Base-by-base conservation (phyloP, 2,329 filamentous ascomycete species). In the Pestalotiopsis sp. region DNA sequence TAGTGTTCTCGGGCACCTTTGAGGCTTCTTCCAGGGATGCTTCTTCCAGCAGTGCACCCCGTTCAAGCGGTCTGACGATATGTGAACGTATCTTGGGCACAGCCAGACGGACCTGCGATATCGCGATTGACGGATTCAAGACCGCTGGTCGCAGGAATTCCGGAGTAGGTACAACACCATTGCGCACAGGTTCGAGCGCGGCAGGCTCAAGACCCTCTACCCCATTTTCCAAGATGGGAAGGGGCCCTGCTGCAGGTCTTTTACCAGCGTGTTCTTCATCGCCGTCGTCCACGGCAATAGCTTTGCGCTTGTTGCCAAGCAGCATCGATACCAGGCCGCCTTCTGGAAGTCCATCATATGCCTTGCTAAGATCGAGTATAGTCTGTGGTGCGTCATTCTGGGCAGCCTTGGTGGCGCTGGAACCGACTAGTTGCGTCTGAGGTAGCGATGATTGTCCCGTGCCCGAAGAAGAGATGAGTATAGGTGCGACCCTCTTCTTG, bases 251-350 rank as follows among this genome's bases (percentile, higher is more conserved):
- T 59, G 89, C 83, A 63, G 88, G 76, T 86, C 86, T 78, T 76
- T 87, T 86, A 70, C 79, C 74, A 0, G 72, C 71, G 11, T 84
- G 84, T 23, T 90, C 88, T 59, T 90, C 88, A 0, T 94, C 93
- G 20, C 96, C 94, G 39, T 95, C 93, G 1, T 97, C 93, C 4
- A 92, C 81, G 5, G 88, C 87, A 17, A 90, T 87, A 62, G 92
- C 90, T 76, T 96, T 97, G 31, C 96, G 88, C 81, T 98, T 99
- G 78, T 97, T 99, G 0, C 96, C 96, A 23, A 98, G 87, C 1
- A 99, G 83, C 82, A 99, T 89, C 2, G 93, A 88, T 1, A 93
- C 90, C 20, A 99, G 86, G 2, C 96, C 96, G 27, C 96, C 96
- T 77, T 93, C 94, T 0, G 96, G 96, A 57, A 98, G 85, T 1